Base-by-base conservation (phyloP, 2,329 filamentous ascomycete genomes). In the Exutisphaerella laricina region DNA sequence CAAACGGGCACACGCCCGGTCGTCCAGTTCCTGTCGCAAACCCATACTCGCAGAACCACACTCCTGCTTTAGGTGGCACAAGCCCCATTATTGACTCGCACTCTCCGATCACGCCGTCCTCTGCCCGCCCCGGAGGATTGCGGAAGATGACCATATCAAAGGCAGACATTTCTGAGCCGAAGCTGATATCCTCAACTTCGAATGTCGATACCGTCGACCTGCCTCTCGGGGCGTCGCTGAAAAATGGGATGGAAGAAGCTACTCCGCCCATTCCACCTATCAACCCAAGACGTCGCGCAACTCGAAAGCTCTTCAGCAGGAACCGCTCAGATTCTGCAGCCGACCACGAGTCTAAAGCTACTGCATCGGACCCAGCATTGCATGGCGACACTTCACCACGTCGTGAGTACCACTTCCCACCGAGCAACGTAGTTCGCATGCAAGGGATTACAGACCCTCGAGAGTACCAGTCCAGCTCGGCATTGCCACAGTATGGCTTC, bases 121-220 rank as follows among this genome's bases (percentile, higher is more conserved):
- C 62, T 20, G 41, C 44, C 9, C 41, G 49, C 13, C 37, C 49
- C 9, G 43, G 25, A 68, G 13, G 61, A 68, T 52, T 55, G n/a
- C 71, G 76, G 26, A 82, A 80, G 65, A 74, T 74, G 54, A 69
- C 72, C 0, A 69, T 82, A 35, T 73, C 74, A 49, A 83, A 83
- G 61, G 66, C 69, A 9, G 73, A 76, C 44, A 83, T 83, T 37
- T 80, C 77, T 2, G 79, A 82, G 53, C 79, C 79, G 0, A 67
- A 65, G 3, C 68, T 77, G 46, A 55, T 75, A 18, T 74, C 71
- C 1, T 69, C 69, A 7, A 81, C 78, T 3, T 78, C 74, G 2
- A 74, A 75, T 32, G 70, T 80, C 20, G 76, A 79, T 33, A 74
- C 74, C 0, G 68, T 80, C 25, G 74, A 73, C 25, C 67, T 82